Conservation (phyloP, 805 yeast species). For the Kurtzmaniella cleridarum region DNA sequence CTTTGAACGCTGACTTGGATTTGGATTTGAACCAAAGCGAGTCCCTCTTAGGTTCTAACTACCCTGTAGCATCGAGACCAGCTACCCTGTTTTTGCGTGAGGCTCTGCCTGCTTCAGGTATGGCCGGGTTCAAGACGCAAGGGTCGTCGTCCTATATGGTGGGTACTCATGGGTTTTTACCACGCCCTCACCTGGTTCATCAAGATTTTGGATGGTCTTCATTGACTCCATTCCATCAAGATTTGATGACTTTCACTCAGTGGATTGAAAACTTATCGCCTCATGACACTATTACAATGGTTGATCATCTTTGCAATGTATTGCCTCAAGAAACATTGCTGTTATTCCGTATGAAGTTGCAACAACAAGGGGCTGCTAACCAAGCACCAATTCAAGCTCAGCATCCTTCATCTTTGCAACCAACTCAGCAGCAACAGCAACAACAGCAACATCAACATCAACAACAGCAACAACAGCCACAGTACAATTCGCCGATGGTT, state of each 20-base stretch:
- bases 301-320: constrained; percentile 48
- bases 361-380: constrained; percentile 1
- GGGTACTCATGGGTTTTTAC: constrained; percentile 3
- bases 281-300: constrained; percentile 47
- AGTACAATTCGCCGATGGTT: not conserved
- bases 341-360: constrained; percentile 45
- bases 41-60: not conserved
- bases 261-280: constrained; percentile 48
- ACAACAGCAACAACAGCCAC: constrained; percentile 3
- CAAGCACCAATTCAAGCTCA: constrained; percentile 4
- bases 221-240: constrained; percentile 37
- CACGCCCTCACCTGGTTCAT: constrained; percentile 7
- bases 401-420: too few species aligned
- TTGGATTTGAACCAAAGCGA: constrained; percentile 29
- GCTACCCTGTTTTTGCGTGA: not conserved
- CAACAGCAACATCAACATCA: constrained; percentile 6
- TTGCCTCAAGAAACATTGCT: constrained; percentile 48
- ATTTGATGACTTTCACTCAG: constrained; percentile 43
- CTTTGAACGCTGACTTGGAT: constrained; percentile 41
- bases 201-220: constrained; percentile 13
- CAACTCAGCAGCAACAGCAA: not conserved
- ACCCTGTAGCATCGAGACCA: not conserved
- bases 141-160: constrained; percentile 12
- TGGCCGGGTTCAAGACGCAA: constrained; percentile 4
- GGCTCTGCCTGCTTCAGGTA: not conserved